phyloP scores from a whole-genome alignment of 257 asterid species.

The Eucommia ulmoides region DNA sequence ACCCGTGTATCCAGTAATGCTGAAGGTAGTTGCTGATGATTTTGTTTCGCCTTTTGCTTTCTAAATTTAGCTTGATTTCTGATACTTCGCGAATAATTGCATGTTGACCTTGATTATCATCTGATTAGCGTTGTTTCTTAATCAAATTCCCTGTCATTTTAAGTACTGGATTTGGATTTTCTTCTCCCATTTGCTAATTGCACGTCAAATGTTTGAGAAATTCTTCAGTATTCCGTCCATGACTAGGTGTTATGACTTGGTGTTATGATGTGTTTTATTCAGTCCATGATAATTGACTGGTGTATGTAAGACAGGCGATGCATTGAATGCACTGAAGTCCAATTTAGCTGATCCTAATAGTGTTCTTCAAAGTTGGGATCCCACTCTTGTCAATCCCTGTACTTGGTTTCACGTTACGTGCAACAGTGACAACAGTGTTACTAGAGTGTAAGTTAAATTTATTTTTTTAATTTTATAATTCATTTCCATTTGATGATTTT shows the following conservation, averaged over 20 bases:
- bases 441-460: slow-evolving; percentile 48
- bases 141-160: too few species aligned
- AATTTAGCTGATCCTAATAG: slow-evolving; percentile 77
- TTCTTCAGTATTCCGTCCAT: too few species aligned
- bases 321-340: slow-evolving; percentile 65
- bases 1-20: slow-evolving; percentile 51
- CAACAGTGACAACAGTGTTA: slow-evolving; percentile 69
- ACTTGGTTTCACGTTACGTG: slow-evolving; percentile 98
- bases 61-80: too few species aligned
- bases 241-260: too few species aligned
- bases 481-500: too few species aligned
- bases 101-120: too few species aligned
- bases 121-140: too few species aligned
- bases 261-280: background rate
- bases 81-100: too few species aligned
- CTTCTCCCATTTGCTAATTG: too few species aligned
- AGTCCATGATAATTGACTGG: slow-evolving; percentile 2
- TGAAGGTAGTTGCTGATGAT: slow-evolving; percentile 44
- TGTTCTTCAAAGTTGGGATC: slow-evolving; percentile 97
- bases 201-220: too few species aligned
- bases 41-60: slow-evolving; percentile 1
- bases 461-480: background rate
- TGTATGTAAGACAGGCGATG: slow-evolving; percentile 65
- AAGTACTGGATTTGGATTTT: too few species aligned
- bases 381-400: slow-evolving; percentile 94